Evolutionary conservation across 371 early-diverging fungal genomes (phyloP), one percentile per base, ranked within the genome.

Genomic region (Rhizopus arrhizus): DNA sequence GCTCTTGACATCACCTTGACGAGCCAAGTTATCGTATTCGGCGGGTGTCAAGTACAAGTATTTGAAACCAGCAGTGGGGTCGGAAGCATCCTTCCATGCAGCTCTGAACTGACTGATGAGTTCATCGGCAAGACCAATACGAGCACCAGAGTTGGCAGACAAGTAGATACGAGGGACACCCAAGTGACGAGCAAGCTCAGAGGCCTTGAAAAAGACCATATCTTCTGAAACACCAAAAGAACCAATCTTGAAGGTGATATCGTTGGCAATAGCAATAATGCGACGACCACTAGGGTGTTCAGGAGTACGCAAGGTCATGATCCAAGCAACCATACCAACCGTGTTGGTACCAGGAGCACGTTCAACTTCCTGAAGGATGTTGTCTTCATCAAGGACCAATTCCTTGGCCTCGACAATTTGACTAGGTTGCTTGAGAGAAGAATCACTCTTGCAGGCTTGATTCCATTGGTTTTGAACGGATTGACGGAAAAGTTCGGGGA

Each of bases 141-240:
- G 92, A n/a, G 99, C 99, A 63, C 99, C 99, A 58, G 97, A 96
- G 88, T 99, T 99, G 64, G 98, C 98, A 45, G 96, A 94, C 56
- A 99, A 78, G 85, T 97, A 99, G 32, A 99, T 80, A 64, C 98
- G 92, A 36, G 99, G 99, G 35, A 95, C 74, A 61, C 97, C 95
- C 53, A 89, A 74, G 55, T 81, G 53, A 53, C 96, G 89, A 4
- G 98, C 97, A 51, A 89, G 77, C 77, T 93, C 88, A 15, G 97
- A 92, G 10, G 96, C 97, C 74, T 89, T 89, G 77, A 80, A 90
- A 80, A 98, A 99, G 59, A 98, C 83, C 59, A 85, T 72, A 69
- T 97, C 98, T 76, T 99, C 99, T 45, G 84, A 85, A 5, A 95
- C 90, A 56, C 99, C 98, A 70, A 99, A 99, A 15, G 99, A 96